phyloP scores from a whole-genome alignment of 352 stramenopile species.

The Pythium apleroticum region DNA sequence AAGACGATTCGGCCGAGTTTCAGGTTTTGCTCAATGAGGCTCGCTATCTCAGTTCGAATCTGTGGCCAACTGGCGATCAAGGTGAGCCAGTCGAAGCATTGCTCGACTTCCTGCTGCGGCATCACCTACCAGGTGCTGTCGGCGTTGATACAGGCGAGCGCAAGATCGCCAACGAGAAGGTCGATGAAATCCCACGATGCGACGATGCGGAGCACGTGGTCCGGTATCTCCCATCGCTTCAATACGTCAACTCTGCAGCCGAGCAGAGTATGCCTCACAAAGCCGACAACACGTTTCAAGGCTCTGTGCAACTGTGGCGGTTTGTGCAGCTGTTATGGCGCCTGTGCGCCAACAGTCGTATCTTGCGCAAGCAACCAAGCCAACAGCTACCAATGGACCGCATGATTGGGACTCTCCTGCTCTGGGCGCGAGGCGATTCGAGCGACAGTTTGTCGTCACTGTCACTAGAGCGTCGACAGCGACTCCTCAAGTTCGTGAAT shows the following conservation, averaged over 20 bases:
- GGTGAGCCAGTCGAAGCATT: background rate
- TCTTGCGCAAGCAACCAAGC: background rate
- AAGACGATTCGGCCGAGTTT: background rate
- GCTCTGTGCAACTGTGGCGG: constrained; percentile 18
- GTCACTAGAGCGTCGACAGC: background rate
- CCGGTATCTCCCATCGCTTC: constrained; percentile 6
- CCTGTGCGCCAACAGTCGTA: background rate
- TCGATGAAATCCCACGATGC: background rate
- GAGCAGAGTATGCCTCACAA: constrained; percentile 8
- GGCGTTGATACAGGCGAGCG: background rate
- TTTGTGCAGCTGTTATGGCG: constrained; percentile 20
- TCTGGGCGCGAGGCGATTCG: background rate
- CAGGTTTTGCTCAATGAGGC: background rate
- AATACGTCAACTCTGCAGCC: constrained; percentile 11
- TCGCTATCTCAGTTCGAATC: background rate
- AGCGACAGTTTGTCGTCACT: background rate
- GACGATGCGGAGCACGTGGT: background rate
- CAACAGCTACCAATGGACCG: background rate
- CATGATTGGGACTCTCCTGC: background rate
- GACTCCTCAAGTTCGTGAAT: constrained; percentile 17
- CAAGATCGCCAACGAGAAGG: background rate
- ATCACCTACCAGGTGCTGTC: background rate
- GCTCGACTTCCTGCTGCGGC: background rate
- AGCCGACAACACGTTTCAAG: constrained; percentile 9
- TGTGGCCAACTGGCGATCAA: background rate